These are phyloP conservation scores for Linnemannia schmuckeri DNA, from an alignment of 192 early-diverging fungal genomes.

Conservation along the genomic window DNA sequence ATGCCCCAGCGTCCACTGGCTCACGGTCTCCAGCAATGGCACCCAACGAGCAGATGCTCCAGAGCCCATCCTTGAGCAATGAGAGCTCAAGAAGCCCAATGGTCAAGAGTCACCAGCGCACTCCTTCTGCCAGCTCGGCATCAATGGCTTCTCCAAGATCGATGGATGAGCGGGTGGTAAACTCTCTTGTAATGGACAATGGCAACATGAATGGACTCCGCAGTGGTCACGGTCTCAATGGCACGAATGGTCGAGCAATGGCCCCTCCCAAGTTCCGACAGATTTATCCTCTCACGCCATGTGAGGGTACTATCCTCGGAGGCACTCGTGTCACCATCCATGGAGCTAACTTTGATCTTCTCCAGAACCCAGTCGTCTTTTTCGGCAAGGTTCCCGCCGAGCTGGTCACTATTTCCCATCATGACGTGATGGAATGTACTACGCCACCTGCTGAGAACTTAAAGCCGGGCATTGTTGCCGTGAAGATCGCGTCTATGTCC, in stretches of 20 bases:
- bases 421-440: constrained; percentile 56
- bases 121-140: constrained; percentile 41
- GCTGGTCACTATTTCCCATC: constrained; percentile 52
- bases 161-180: constrained; percentile 44
- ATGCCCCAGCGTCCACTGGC: constrained; percentile 47
- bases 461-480: constrained; percentile 49
- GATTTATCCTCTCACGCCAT: constrained; percentile 50
- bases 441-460: constrained; percentile 50
- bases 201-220: background rate
- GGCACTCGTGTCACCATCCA: constrained; percentile 54
- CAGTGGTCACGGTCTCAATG: background rate
- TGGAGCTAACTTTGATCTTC: constrained; percentile 45
- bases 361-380: constrained; percentile 54
- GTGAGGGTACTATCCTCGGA: constrained; percentile 48
- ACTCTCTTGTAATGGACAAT: constrained; percentile 28
- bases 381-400: constrained; percentile 52
- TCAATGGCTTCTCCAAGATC: constrained; percentile 52
- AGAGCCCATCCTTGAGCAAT: constrained; percentile 48
- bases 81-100: constrained; percentile 35
- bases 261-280: constrained; percentile 44
- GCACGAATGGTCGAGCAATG: background rate
- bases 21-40: constrained; percentile 39
- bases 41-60: constrained; percentile 48
- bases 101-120: constrained; percentile 49
- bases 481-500: constrained; percentile 37